Evolutionary conservation across 2,329 filamentous ascomycete species (phyloP), one percentile per base, ranked within the genome.

Genomic region (Tolypocladium tundrense): DNA sequence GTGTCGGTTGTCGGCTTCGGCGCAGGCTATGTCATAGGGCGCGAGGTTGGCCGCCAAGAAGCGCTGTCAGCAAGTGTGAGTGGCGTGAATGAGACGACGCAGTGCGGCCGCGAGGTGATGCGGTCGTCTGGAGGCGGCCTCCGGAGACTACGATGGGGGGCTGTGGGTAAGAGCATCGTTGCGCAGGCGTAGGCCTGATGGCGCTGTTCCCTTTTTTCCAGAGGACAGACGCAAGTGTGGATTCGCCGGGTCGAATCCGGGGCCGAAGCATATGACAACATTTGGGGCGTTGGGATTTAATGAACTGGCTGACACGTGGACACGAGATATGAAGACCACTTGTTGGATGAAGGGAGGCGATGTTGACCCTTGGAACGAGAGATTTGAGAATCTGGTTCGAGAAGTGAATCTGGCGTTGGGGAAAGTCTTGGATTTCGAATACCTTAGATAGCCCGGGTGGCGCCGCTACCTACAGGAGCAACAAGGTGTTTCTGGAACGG

Each of bases 1-100:
- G 81, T 88, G 3, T 85, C 82, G 9, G 85, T 87, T 1, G 84
- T 88, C 40, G 85, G 85, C 2, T 88, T 88, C 63, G 84, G 85
- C 3, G 85, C 85, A 10, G 85, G 86, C 13, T 87, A 87, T 65
- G 84, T 87, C 31, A 84, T 87, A 59, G 85, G 86, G 6, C 76
- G 84, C 33, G 85, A 88, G 63, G 84, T 86, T 31, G 85, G 85
- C 3, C 77, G 82, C 40, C 82, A 86, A 62, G 84, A 88, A 65
- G 69, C 74, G 14, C 68, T 80, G n/a, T 72, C 71, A 11, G 73
- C 73, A 19, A 68, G 76, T 45, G 67, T 75, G 48, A 69, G 72
- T 52, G 72, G 72, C 40, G 71, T 77, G 56, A 79, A 79, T 61
- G 72, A 76, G 8, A 73, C 76, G 24, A 73, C 77, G 3, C 77